Conservation (phyloP, 2,329 filamentous ascomycete species). For the Neocucurbitaria cava region DNA sequence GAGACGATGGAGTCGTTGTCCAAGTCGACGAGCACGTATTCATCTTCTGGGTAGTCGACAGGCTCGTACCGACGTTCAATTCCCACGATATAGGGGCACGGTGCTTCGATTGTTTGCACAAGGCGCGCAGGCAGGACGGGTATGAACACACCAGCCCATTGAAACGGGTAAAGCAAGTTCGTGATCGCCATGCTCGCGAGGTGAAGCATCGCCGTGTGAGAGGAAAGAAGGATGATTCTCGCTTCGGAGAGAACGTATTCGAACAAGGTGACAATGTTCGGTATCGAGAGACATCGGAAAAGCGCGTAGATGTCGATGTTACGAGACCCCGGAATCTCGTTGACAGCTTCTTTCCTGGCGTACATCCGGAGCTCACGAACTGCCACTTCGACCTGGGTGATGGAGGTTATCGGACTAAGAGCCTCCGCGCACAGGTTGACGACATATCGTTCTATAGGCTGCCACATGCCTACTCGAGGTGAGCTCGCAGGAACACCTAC, state of each 20-base stretch:
- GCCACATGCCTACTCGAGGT: conserved; percentile 90
- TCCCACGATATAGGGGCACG: conserved; percentile 96
- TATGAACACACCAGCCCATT: conserved; percentile 94
- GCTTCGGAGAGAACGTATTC: conserved; percentile 94
- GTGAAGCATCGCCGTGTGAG: conserved; percentile 95
- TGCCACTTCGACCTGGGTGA: conserved; percentile 92
- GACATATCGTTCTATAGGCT: conserved; percentile 94
- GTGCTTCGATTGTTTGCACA: conserved; percentile 89
- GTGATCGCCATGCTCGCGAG: conserved; percentile 87
- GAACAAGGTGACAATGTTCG: conserved; percentile 90
- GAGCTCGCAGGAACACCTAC: conserved; percentile 86
- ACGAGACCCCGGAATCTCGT: conserved; percentile 90
- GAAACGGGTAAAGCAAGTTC: conserved; percentile 85
- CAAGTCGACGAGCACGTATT: conserved; percentile 93
- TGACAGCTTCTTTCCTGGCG: conserved; percentile 88
- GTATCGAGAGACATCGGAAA: conserved; percentile 86
- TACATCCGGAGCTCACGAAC: conserved; percentile 90
- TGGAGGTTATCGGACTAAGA: conserved; percentile 87
- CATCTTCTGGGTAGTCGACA: conserved; percentile 87
- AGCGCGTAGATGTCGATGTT: conserved; percentile 92
- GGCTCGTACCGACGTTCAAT: conserved; percentile 91
- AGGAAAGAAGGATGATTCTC: conserved; percentile 93
- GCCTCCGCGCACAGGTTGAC: conserved; percentile 97
- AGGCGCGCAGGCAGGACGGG: conserved; percentile 87
- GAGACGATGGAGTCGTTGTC: conserved; percentile 91